Evolutionary conservation across 2,329 filamentous ascomycete genomes (phyloP).

Genomic region (Fusarium virguliforme): DNA sequence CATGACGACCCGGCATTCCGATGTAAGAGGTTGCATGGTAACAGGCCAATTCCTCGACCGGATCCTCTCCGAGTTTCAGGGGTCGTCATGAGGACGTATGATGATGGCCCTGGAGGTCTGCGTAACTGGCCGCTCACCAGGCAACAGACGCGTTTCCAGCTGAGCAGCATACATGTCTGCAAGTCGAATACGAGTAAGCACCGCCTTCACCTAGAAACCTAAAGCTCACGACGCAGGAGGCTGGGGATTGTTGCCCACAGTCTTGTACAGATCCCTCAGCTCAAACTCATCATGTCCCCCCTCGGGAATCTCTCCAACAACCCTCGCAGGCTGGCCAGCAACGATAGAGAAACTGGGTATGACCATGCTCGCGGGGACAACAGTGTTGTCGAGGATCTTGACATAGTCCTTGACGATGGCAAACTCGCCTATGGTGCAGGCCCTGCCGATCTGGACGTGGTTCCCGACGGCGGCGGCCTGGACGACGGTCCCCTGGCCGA

Average conservation of each 20-base stretch:
- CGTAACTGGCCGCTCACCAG: conserved; percentile 6
- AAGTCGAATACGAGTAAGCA: conserved; percentile 6
- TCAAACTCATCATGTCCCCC: conserved; percentile 77
- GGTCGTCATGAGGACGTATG: background rate
- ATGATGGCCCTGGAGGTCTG: conserved; percentile 2
- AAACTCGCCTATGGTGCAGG: conserved; percentile 86
- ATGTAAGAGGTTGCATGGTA: background rate
- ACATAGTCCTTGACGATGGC: conserved; percentile 96
- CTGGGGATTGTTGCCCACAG: conserved; percentile 71
- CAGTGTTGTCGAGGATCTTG: conserved; percentile 85
- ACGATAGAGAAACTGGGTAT: conserved; percentile 94
- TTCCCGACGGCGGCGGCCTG: conserved; percentile 87
- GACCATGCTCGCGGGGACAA: conserved; percentile 90
- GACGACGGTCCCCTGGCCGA: conserved; percentile 82
- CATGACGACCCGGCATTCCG: background rate
- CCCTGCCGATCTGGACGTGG: conserved; percentile 87
- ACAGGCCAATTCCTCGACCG: background rate
- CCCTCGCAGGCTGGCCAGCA: conserved; percentile 84
- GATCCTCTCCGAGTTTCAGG: conserved; percentile 2
- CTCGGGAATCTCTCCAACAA: conserved; percentile 86
- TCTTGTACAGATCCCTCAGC: conserved; percentile 75
- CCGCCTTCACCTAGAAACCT: background rate
- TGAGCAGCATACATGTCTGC: background rate
- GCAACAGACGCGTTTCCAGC: background rate
- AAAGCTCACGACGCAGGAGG: conserved; percentile 49